phyloP scores from a whole-genome alignment of 495 filamentous ascomycete species.

The Filosporella fistucella region DNA sequence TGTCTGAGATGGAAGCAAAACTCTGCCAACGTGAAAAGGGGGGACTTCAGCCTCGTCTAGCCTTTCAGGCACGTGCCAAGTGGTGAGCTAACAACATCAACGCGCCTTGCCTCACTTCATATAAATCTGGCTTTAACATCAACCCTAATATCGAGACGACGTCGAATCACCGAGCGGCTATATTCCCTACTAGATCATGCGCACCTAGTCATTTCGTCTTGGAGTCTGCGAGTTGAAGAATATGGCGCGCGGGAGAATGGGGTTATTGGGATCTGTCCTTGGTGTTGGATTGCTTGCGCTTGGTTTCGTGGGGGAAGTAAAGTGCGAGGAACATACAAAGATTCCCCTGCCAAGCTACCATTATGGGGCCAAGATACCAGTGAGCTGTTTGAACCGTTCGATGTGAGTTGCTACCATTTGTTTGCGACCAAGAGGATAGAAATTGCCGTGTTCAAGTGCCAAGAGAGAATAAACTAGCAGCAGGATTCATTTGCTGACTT shows the following conservation, averaged over 20 bases:
- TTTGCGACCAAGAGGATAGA: constrained; percentile 2
- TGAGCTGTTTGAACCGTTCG: constrained; percentile 63
- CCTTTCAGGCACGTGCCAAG: too few relatives aligned
- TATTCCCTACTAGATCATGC: neutral
- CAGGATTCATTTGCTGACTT: constrained; percentile 1
- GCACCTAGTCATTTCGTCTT: neutral
- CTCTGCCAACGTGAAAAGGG: too few relatives aligned
- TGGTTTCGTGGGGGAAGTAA: neutral
- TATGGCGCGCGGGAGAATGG: constrained; percentile 2
- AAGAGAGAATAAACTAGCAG: neutral
- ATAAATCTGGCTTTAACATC: too few relatives aligned
- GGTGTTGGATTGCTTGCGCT: neutral
- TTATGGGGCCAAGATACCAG: constrained; percentile 46
- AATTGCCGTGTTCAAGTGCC: neutral
- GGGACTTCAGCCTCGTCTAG: too few relatives aligned
- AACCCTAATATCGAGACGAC: too few relatives aligned
- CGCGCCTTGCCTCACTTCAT: too few relatives aligned
- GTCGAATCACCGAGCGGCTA: too few relatives aligned
- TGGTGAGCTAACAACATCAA: too few relatives aligned
- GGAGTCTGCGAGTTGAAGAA: constrained; percentile 7
- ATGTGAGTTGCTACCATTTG: constrained; percentile 57
- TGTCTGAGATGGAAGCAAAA: too few relatives aligned
- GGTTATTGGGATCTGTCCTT: neutral
- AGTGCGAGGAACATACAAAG: constrained; percentile 15
- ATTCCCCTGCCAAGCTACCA: constrained; percentile 30